phyloP scores from a whole-genome alignment of 768 basidiomycete species.

The Pisolithus tinctorius region DNA sequence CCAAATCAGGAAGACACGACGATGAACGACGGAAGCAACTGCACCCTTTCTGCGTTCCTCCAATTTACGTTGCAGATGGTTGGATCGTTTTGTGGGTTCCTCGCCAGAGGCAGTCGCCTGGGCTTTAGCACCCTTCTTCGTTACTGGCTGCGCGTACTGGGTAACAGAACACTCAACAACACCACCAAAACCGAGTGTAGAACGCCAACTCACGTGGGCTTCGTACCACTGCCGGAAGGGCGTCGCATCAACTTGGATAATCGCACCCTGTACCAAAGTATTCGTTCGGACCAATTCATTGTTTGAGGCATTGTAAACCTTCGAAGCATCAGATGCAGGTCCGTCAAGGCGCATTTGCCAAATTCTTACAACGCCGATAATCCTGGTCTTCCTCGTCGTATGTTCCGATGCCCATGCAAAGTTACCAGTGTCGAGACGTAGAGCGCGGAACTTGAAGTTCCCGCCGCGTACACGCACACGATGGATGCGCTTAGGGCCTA shows the following conservation, averaged over 20 bases:
- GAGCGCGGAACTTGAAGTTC: constrained; percentile 90
- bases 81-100: constrained; percentile 75
- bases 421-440: constrained; percentile 95
- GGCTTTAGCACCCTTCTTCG: constrained; percentile 76
- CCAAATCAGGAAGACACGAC: constrained; percentile 12
- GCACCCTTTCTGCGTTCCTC: constrained; percentile 89
- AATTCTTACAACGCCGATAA: constrained; percentile 85
- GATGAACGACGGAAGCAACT: constrained; percentile 10
- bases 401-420: constrained; percentile 98
- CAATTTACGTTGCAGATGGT: constrained; percentile 81
- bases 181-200: background rate
- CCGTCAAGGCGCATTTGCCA: background rate
- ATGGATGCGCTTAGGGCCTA: constrained; percentile 93
- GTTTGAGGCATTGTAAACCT: constrained; percentile 99
- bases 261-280: constrained; percentile 94
- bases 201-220: constrained; percentile 67
- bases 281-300: constrained; percentile 99
- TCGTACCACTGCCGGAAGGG: constrained; percentile 99
- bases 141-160: constrained; percentile 92
- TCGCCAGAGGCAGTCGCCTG: constrained; percentile 38
- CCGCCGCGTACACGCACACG: constrained; percentile 93
- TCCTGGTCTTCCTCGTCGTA: constrained; percentile 89
- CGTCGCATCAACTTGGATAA: constrained; percentile 96
- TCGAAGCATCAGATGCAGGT: background rate
- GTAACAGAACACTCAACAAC: constrained; percentile 2